A percentile compares a stretch with the other conserved stretches of the same genome.
Conservation (phyloP, 306 rosid species). For the Prunus padus region DNA sequence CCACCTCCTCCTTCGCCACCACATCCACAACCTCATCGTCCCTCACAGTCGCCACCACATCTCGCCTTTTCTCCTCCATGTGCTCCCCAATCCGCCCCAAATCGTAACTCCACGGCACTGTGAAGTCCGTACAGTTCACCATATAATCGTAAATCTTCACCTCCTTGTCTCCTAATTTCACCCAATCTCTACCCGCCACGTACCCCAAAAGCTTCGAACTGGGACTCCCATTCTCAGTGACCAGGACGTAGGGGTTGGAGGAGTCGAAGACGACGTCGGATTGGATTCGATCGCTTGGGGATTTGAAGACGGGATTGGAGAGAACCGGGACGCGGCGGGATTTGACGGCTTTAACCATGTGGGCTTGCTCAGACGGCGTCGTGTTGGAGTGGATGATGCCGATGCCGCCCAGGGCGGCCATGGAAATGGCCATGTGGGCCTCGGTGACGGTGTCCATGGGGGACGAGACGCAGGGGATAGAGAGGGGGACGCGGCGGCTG, state of each 20-base stretch:
- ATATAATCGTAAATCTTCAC: conserved; percentile 45
- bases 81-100: conserved; percentile 31
- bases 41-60: conserved; percentile 45
- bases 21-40: conserved; percentile 57
- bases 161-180: conserved; percentile 34
- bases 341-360: conserved; percentile 60
- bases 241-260: conserved; percentile 49
- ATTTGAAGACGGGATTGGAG: conserved; percentile 46
- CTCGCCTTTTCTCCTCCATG: conserved; percentile 38
- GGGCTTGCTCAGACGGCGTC: conserved; percentile 47
- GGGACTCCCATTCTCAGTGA: conserved; percentile 52
- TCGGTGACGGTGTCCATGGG: conserved; percentile 95
- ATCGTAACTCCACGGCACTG: conserved; percentile 53
- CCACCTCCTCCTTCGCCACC: conserved; percentile 60
- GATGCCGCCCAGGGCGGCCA: conserved; percentile 81
- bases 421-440: conserved; percentile 66
- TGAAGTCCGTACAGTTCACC: conserved; percentile 31
- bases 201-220: conserved; percentile 56
- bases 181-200: conserved; percentile 52
- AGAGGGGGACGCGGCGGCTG: conserved; percentile 55
- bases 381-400: conserved; percentile 66
- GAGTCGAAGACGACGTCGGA: conserved; percentile 44
- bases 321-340: conserved; percentile 73
- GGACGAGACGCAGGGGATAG: conserved; percentile 81
- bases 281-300: conserved; percentile 43